These are phyloP conservation scores for Euphorbia tirucalli DNA, from an alignment of 345 rosid species.

Conservation along the genomic window DNA sequence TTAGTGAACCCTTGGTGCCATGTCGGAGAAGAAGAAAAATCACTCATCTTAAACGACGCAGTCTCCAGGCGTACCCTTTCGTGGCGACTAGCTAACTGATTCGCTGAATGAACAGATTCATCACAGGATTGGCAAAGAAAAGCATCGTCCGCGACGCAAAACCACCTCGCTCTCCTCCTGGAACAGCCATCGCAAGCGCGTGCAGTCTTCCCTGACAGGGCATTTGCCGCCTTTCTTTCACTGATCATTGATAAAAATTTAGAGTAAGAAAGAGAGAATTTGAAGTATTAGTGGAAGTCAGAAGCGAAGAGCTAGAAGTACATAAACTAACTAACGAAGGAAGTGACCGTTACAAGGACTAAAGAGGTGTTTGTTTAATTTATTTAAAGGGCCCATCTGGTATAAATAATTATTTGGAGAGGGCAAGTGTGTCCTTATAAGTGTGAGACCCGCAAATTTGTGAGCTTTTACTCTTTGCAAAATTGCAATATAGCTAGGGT, in stretches of 20 bases:
- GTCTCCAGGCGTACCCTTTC: slow-evolving; percentile 50
- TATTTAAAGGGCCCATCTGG: not conserved
- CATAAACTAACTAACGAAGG: not conserved
- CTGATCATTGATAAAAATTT: slow-evolving; percentile 7
- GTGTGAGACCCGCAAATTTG: not conserved
- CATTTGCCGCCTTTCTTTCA: slow-evolving; percentile 16
- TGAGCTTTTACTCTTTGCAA: slow-evolving; percentile 6
- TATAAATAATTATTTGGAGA: slow-evolving; percentile 7
- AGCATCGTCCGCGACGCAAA: slow-evolving; percentile 61
- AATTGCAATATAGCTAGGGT: not conserved
- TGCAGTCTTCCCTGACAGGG: slow-evolving; percentile 35
- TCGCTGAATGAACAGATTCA: slow-evolving; percentile 60
- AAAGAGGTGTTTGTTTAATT: slow-evolving; percentile 1
- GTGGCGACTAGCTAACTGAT: slow-evolving; percentile 59
- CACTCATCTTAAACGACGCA: slow-evolving; percentile 12
- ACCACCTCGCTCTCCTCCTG: slow-evolving; percentile 50
- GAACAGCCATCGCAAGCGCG: slow-evolving; percentile 29
- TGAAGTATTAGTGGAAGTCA: not conserved
- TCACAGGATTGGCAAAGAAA: slow-evolving; percentile 72
- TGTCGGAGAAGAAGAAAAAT: slow-evolving; percentile 24
- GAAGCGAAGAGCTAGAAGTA: not conserved
- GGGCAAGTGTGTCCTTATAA: not conserved
- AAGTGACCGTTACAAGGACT: slow-evolving; percentile 14
- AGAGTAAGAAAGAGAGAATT: not conserved
- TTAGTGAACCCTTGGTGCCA: slow-evolving; percentile 58